These are phyloP conservation scores for Neocatenulostroma microsporum DNA, from an alignment of 2,329 filamentous ascomycete species.

Conservation along the genomic window DNA sequence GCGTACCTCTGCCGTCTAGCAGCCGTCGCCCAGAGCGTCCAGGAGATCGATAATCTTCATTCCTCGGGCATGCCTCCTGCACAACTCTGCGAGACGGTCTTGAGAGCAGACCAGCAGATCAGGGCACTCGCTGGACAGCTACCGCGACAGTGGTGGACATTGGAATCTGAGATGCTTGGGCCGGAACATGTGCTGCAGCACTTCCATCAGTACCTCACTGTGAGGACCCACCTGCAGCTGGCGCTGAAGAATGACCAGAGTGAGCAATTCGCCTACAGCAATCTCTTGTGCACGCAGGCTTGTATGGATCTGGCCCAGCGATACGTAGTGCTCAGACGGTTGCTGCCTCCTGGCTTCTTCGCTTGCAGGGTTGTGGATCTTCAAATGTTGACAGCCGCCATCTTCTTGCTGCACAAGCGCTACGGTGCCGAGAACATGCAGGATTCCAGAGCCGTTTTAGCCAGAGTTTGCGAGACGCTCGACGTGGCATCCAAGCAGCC, in stretches of 20 bases:
- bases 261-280: conserved; percentile 20
- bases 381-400: conserved; percentile 21
- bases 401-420: conserved; percentile 16
- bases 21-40: conserved; percentile 9
- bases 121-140: conserved; percentile 15
- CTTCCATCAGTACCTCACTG: conserved; percentile 22
- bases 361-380: conserved; percentile 21
- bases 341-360: conserved; percentile 22
- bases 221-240: conserved; percentile 19
- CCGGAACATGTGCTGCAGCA: conserved; percentile 25
- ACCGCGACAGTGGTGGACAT: conserved; percentile 20
- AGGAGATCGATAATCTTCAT: conserved; percentile 8
- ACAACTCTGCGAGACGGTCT: conserved; percentile 11
- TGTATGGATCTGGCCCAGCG: conserved; percentile 15
- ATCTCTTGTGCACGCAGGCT: conserved; percentile 19
- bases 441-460: no score
- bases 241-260: conserved; percentile 20
- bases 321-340: conserved; percentile 15
- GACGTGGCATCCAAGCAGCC: conserved; percentile 12
- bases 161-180: no score
- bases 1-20: conserved; percentile 11
- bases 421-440: no score
- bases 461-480: conserved; percentile 15
- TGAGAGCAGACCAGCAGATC: conserved; percentile 20
- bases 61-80: conserved; percentile 1